Evolutionary conservation across 1,139 yeast species (phyloP).

Genomic region (Pichia sp.): DNA sequence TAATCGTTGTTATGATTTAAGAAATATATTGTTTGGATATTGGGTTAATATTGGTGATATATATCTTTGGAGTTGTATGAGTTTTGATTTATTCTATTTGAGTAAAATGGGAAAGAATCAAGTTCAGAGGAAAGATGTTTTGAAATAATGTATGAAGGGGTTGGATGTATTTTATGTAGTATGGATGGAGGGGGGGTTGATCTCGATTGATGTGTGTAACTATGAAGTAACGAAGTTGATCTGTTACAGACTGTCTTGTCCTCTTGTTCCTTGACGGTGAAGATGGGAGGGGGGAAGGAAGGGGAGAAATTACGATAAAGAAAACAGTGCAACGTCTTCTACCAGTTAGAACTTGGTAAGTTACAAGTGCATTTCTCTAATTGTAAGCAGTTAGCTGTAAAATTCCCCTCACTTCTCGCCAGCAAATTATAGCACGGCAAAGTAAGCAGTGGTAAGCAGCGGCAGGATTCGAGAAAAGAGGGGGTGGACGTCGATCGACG

Average conservation of each 20-base stretch:
- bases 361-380: not conserved
- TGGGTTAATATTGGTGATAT: not conserved
- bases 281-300: not conserved
- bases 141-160: not conserved
- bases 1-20: not conserved
- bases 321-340: not conserved
- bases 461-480: not conserved
- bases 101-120: too few species aligned
- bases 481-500: conserved; percentile 4
- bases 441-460: conserved; percentile 5
- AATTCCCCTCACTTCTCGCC: conserved; percentile 13
- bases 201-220: not conserved
- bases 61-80: not conserved
- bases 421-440: conserved; percentile 7
- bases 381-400: not conserved
- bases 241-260: not conserved
- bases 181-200: too few species aligned
- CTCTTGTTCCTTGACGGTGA: not conserved
- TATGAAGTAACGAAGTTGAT: not conserved
- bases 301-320: too few species aligned
- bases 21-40: not conserved
- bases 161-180: too few species aligned
- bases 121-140: too few species aligned
- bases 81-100: too few species aligned
- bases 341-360: not conserved